Conservation (phyloP, 2,329 filamentous ascomycete genomes). For the Beauveria sp. region DNA sequence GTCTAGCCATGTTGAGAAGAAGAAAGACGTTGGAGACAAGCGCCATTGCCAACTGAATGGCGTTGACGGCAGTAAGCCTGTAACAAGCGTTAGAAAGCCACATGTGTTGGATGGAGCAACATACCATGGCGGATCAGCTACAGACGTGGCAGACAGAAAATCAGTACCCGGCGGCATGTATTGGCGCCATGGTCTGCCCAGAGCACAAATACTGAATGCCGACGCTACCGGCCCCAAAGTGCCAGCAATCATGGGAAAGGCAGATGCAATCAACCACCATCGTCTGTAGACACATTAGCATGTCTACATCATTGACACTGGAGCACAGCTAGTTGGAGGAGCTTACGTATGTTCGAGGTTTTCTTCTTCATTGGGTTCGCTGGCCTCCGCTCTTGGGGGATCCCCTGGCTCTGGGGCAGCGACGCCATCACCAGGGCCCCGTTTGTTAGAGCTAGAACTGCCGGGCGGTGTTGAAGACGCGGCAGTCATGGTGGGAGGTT, state of each 20-base stretch:
- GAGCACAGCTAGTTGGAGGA: too few relatives aligned
- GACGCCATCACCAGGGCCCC: not conserved
- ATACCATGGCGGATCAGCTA: conserved; percentile 65
- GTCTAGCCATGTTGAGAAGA: conserved; percentile 77
- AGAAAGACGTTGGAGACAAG: conserved; percentile 74
- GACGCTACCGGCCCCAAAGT: conserved; percentile 82
- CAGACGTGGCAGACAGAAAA: conserved; percentile 41
- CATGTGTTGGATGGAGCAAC: not conserved
- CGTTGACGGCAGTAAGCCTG: conserved; percentile 69
- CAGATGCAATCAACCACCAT: conserved; percentile 58
- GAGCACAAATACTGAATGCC: conserved; percentile 76
- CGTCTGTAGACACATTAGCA: conserved; percentile 31
- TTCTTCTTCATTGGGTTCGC: conserved; percentile 3
- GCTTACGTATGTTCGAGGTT: conserved; percentile 6
- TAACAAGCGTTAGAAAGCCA: not conserved
- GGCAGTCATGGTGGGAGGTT: not conserved
- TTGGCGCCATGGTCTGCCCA: conserved; percentile 74
- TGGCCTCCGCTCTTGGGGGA: not conserved
- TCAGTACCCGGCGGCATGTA: conserved; percentile 39
- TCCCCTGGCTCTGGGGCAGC: not conserved
- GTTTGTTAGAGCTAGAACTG: not conserved
- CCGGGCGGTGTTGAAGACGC: not conserved
- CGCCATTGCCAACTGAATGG: conserved; percentile 66
- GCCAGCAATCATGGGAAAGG: conserved; percentile 72
- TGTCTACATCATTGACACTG: not conserved